phyloP scores from a whole-genome alignment of 1,139 yeast genomes.

The Candida glucosophila region DNA sequence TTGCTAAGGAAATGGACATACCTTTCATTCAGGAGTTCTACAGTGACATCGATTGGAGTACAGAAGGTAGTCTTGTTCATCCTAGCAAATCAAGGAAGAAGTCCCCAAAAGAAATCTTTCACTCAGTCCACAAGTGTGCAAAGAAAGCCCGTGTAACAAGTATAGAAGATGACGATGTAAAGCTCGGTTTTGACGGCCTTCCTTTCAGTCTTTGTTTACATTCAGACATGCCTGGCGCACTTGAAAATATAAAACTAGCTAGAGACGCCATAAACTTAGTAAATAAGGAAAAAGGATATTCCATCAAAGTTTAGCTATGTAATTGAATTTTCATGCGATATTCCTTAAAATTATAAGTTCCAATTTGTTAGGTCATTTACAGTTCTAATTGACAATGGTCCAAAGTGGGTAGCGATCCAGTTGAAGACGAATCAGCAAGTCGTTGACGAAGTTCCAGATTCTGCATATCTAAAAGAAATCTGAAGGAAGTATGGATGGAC shows the following conservation, averaged over 20 bases:
- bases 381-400: constrained; percentile 27
- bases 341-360: too few relatives aligned
- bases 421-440: constrained; percentile 21
- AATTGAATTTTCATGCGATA: too few relatives aligned
- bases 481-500: constrained; percentile 12
- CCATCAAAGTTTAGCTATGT: neutral
- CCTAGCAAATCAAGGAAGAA: constrained; percentile 11
- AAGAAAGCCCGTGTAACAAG: constrained; percentile 10
- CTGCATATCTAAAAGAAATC: constrained; percentile 10
- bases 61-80: constrained; percentile 12
- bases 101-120: constrained; percentile 19
- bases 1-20: constrained; percentile 11
- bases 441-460: constrained; percentile 19
- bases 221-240: constrained; percentile 29
- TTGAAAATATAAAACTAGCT: constrained; percentile 20
- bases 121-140: constrained; percentile 17
- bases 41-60: constrained; percentile 24
- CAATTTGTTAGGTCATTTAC: constrained; percentile 8
- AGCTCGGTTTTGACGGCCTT: constrained; percentile 15
- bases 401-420: constrained; percentile 31
- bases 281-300: constrained; percentile 8
- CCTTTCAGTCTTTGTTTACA: constrained; percentile 27
- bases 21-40: constrained; percentile 26
- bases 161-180: constrained; percentile 6
- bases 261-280: constrained; percentile 18